Percentiles rank a stretch among this genome's conserved stretches.
phyloP scores from a whole-genome alignment of 257 asterid genomes.

The Scutellaria barbata region DNA sequence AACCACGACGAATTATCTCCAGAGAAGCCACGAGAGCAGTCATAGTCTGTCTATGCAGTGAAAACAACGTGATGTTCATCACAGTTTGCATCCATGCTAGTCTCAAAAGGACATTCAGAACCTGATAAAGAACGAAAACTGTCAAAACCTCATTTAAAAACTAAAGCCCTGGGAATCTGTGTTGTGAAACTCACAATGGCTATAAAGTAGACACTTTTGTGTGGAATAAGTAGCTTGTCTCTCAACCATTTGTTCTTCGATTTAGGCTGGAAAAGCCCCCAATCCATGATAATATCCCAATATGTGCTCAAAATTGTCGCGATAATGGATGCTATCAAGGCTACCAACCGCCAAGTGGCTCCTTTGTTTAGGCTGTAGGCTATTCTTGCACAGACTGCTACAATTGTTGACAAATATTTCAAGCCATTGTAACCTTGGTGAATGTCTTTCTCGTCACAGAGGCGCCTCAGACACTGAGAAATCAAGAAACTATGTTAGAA shows the following conservation, averaged over 20 bases:
- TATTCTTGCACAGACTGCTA: conserved; percentile 58
- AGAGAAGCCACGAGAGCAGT: conserved; percentile 51
- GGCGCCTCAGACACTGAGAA: conserved; percentile 56
- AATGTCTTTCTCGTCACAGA: conserved; percentile 55
- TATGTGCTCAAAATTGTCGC: conserved; percentile 53
- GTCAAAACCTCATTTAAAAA: background rate
- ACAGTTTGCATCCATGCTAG: conserved; percentile 79
- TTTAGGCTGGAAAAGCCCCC: conserved; percentile 62
- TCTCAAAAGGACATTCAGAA: conserved; percentile 56
- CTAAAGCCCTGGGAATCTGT: background rate
- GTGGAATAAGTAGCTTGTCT: conserved; percentile 64
- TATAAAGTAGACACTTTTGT: conserved; percentile 51
- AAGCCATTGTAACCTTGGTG: conserved; percentile 59
- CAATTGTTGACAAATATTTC: conserved; percentile 51
- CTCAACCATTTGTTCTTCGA: conserved; percentile 62
- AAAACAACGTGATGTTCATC: conserved; percentile 43
- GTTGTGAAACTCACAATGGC: conserved; percentile 57
- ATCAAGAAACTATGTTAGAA: conserved; percentile 24
- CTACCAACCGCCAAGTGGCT: conserved; percentile 44
- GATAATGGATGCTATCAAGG: conserved; percentile 44
- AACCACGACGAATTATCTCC: conserved; percentile 71
- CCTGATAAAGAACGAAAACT: conserved; percentile 33
- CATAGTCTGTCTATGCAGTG: conserved; percentile 52
- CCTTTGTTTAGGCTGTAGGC: conserved; percentile 45
- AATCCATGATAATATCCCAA: conserved; percentile 64